Conservation (phyloP, 2,329 filamentous ascomycete genomes). For the Sporothrix pallida region DNA sequence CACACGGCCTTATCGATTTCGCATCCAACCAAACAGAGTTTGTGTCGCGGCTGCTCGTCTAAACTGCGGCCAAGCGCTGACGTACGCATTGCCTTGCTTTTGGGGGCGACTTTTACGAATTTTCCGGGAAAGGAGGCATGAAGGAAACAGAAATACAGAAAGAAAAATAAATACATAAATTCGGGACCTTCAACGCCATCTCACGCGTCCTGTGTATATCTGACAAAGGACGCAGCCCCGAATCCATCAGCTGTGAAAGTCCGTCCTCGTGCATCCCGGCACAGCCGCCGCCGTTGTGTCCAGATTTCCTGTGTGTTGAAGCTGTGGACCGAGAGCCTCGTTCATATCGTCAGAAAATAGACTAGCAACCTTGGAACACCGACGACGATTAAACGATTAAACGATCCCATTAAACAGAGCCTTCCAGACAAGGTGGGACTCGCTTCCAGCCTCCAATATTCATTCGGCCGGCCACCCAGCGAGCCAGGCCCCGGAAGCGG, state of each 20-base stretch:
- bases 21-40: background rate
- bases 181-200: background rate
- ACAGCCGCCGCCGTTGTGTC: background rate
- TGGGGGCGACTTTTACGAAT: background rate
- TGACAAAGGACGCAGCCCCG: background rate
- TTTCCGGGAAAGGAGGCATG: background rate
- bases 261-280: background rate
- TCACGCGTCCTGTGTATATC: background rate
- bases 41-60: background rate
- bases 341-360: background rate
- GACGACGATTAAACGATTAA: background rate
- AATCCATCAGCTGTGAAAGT: background rate
- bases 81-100: conserved; percentile 11
- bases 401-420: background rate
- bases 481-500: background rate
- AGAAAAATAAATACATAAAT: background rate
- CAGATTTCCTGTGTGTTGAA: background rate
- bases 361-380: conserved; percentile 3
- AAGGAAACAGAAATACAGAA: background rate
- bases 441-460: conserved; percentile 9
- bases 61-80: conserved; percentile 22
- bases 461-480: background rate
- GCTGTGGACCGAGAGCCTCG: conserved; percentile 20
- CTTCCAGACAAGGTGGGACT: background rate
- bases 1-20: background rate